A percentile compares a stretch with the other conserved stretches of the same genome.
phyloP scores from a whole-genome alignment of 805 yeast species.

The Lachancea cidri region DNA sequence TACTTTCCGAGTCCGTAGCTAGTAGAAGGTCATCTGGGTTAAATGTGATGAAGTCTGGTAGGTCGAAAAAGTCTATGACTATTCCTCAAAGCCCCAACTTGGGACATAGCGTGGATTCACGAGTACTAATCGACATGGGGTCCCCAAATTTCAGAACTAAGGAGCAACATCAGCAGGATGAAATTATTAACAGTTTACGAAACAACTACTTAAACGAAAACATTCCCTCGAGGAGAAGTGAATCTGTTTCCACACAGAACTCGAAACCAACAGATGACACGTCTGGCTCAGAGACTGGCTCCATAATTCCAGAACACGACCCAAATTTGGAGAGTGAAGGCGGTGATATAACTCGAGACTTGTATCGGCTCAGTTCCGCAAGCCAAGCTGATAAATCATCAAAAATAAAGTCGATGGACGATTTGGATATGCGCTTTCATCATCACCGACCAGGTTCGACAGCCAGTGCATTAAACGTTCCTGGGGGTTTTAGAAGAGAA shows the following conservation, averaged over 20 bases:
- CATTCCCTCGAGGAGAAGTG: conserved; percentile 1
- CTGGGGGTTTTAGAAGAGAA: conserved; percentile 80
- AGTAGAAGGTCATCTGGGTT: conserved; percentile 10
- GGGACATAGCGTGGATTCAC: conserved; percentile 20
- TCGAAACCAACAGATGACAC: conserved; percentile 1
- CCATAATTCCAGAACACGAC: conserved; percentile 12
- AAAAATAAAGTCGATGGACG: conserved; percentile 23
- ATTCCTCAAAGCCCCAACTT: conserved; percentile 5
- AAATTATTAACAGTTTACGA: conserved; percentile 29
- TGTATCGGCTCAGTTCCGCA: conserved; percentile 25
- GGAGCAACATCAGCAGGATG: conserved; percentile 23
- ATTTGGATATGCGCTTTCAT: conserved; percentile 36
- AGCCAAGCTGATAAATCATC: conserved; percentile 7
- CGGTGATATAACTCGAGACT: conserved; percentile 36
- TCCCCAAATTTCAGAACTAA: conserved; percentile 31
- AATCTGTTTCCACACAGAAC: neutral
- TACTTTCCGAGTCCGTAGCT: conserved; percentile 14
- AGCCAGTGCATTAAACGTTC: conserved; percentile 67
- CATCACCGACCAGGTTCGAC: conserved; percentile 35
- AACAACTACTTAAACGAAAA: conserved; percentile 25
- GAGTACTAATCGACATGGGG: conserved; percentile 24
- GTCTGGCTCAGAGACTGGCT: conserved; percentile 5
- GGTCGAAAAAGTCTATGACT: neutral
- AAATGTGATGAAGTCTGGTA: neutral
- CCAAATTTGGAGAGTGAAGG: conserved; percentile 25